Conservation (phyloP, 2,329 filamentous ascomycete species). For the Neofusicoccum laricinum region DNA sequence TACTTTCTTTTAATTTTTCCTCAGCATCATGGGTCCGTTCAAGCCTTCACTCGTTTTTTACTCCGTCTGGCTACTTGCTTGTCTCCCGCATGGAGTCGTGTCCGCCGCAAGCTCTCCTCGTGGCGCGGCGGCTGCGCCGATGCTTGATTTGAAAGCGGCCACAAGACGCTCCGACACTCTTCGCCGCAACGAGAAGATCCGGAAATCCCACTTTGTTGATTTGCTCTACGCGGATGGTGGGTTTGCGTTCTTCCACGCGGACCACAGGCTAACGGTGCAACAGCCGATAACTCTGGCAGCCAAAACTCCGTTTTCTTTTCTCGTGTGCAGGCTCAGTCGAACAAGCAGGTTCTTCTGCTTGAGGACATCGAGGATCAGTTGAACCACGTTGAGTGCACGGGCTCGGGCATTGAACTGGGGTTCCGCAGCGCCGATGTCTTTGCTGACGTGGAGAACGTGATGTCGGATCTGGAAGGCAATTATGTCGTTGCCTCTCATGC, state of each 20-base stretch:
- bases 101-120: constrained; percentile 12
- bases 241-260: not conserved
- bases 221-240: constrained; percentile 35
- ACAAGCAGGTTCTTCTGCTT: constrained; percentile 31
- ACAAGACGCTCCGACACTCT: constrained; percentile 28
- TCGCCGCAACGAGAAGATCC: constrained; percentile 26
- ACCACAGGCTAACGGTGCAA: constrained; percentile 16
- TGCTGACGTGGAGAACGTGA: constrained; percentile 27
- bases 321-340: constrained; percentile 30
- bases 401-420: constrained; percentile 27
- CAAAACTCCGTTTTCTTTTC: constrained; percentile 31
- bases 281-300: constrained; percentile 26
- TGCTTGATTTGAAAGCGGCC: constrained; percentile 32
- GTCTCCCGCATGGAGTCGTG: constrained; percentile 14
- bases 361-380: constrained; percentile 38
- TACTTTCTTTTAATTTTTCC: constrained; percentile 16
- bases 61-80: constrained; percentile 1
- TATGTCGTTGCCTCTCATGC: constrained; percentile 37
- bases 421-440: constrained; percentile 28
- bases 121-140: constrained; percentile 10
- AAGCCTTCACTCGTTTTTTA: not conserved
- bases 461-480: constrained; percentile 23
- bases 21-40: not conserved
- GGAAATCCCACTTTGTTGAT: constrained; percentile 27
- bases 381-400: constrained; percentile 27